Base-by-base conservation (phyloP, 2,329 filamentous ascomycete species). In the Fusarium poae region DNA sequence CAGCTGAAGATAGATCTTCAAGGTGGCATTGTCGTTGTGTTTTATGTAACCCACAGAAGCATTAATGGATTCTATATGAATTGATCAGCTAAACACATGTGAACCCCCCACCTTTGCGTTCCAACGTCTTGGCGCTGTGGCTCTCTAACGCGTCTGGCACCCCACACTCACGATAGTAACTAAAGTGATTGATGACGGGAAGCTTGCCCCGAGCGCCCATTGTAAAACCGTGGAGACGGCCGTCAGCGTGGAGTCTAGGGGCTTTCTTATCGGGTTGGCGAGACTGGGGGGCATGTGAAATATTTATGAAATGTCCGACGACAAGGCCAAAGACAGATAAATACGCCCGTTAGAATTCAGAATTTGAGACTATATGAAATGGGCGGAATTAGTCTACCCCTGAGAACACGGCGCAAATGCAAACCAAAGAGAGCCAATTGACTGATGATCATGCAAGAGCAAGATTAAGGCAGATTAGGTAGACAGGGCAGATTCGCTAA, bases 381-480 rank as follows among this genome's bases (percentile, higher is more conserved):
- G 60, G 57, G 29, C 40, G 29, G 32, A 27, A 34, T 50, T 59
- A n/a, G n/a, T n/a, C n/a, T n/a, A 57, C 62, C 66, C 67, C 67
- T 67, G 67, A 64, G 42, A 45, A 44, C 63, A 56, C 30, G 37
- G 35, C 25, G 35, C 37, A 37, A 61, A 35, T 29, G 23, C 37
- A 34, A 51, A 52, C 32, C 34, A 30, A 25, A 45, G 34, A 53
- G 39, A 63, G 57, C 39, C 57, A 64, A 70, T 62, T 70, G 52
- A 45, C 53, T 70, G 67, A 69, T 69, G 53, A 70, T 70, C 66
- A 69, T 70, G 66, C 61, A 69, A 49, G 39, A 56, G 25, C 60
- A 67, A 64, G 35, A 54, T 63, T 53, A 42, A 27, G 49, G 53
- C 30, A 67, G 40, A 57, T 61, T 39, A 39, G n/a, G n/a, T 20